Base-by-base conservation (phyloP, 1,284 basidiomycete genomes). In the Ustilago bromivora region DNA sequence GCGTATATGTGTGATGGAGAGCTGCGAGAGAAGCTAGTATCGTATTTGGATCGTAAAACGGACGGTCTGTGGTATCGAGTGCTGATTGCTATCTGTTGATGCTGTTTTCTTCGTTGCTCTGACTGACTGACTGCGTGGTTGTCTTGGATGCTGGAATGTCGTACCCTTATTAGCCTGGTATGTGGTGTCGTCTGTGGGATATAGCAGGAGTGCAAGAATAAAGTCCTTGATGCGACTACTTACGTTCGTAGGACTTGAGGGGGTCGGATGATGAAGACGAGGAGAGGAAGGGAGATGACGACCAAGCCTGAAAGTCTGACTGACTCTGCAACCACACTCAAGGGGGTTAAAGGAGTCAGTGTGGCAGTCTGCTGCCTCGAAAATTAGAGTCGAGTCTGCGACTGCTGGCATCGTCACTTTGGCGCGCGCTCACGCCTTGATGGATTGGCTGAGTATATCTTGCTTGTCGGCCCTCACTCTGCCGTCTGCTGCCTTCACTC, bases 171-270 rank as follows among this genome's bases (percentile, higher is more conserved):
- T 35, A 9, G 38, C 46, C n/a, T 38, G 34, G 23, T 17, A 12
- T 55, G 51, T 53, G 31, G 28, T 34, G 10, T 35, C 19, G 57
- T 61, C 51, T 41, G 46, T n/a, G 54, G n/a, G 35, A 51, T 41
- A 34, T 58, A 64, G 66, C 71, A 73, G 66, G 65, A 68, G 61
- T 58, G 54, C 28, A 34, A 57, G 40, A 10, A 28, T 28, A 28
- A 28, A 35, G 54, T 61, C 52, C 40, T 49, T 62, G n/a, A 23
- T 61, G 40, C 32, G 49, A 51, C 57, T 43, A 75, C 72, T 75
- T 75, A 75, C 72, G 56, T 75, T 60, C 10, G 51, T 69, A 69
- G 66, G 72, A 75, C 72, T 75, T 75, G 72, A 71, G 64, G 72
- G 53, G 66, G 67, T 57, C 60, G 57, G 73, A 64, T 68, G 73